Evolutionary conservation across 306 rosid species (phyloP).

Genomic region (barrel medic (Medicago truncatula)): DNA sequence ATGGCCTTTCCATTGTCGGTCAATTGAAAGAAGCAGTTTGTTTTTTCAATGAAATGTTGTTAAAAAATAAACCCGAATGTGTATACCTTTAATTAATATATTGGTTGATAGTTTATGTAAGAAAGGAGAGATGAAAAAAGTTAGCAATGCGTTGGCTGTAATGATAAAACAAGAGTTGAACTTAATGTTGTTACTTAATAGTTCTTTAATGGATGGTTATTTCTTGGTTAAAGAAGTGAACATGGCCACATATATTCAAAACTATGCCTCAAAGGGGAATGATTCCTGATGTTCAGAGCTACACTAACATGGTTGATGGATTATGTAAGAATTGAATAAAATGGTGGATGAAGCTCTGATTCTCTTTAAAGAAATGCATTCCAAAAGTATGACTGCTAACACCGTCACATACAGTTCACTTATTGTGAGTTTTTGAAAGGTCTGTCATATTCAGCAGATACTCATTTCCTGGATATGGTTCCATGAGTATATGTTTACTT

Average conservation of each 20-base stretch:
- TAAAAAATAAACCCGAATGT: not conserved
- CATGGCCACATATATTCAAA: too few relatives aligned
- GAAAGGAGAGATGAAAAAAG: not conserved
- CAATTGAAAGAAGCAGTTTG: not conserved
- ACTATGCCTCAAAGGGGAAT: too few relatives aligned
- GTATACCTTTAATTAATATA: not conserved
- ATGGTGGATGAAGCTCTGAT: not conserved
- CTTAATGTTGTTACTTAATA: not conserved
- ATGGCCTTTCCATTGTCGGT: not conserved
- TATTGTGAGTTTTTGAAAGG: too few relatives aligned
- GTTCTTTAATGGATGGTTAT: not conserved
- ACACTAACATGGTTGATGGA: not conserved
- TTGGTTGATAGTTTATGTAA: not conserved
- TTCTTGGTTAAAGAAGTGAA: conserved; percentile 8
- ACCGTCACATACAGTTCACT: not conserved
- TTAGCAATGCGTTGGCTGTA: not conserved
- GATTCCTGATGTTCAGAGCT: not conserved
- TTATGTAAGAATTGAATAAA: not conserved
- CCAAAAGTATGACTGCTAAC: not conserved
- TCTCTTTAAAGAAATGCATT: not conserved
- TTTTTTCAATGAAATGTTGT: not conserved
- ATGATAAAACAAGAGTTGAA: not conserved
- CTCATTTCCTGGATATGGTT: too few relatives aligned
- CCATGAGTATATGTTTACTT: too few relatives aligned
- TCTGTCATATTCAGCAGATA: too few relatives aligned